These are phyloP conservation scores for Dipodascus geniculatus DNA, from an alignment of 805 yeast genomes.

Conservation along the genomic window DNA sequence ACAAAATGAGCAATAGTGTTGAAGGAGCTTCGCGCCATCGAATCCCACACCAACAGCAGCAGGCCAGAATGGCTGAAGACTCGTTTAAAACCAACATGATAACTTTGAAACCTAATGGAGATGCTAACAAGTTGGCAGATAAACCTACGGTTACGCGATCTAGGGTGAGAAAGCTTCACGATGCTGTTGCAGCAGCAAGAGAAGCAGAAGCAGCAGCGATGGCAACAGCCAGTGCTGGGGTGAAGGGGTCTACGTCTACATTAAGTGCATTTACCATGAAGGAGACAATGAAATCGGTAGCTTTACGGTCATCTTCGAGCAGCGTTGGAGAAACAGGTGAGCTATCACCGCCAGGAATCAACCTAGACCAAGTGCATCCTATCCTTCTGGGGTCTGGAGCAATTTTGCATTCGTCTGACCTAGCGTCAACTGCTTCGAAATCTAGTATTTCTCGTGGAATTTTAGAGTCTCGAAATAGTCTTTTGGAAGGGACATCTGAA, in stretches of 20 bases:
- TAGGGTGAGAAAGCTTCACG: neutral
- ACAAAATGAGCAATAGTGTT: neutral
- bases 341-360: neutral
- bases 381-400: conserved; percentile 10
- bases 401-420: neutral
- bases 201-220: conserved; percentile 1
- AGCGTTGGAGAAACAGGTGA: neutral
- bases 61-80: neutral
- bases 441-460: too few species aligned
- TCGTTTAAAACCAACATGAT: neutral
- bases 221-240: conserved; percentile 1
- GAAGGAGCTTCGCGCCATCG: too few species aligned
- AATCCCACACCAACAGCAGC: neutral
- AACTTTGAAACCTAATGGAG: neutral
- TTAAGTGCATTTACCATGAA: neutral
- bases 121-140: neutral
- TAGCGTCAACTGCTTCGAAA: neutral
- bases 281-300: conserved; percentile 3
- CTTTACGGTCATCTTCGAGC: neutral
- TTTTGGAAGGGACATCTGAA: neutral
- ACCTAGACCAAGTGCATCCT: conserved; percentile 9
- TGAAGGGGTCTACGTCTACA: neutral
- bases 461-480: neutral
- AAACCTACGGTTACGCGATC: neutral
- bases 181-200: neutral